Evolutionary conservation across 768 basidiomycete genomes (phyloP), one percentile per base, ranked within the genome.

Genomic region (Termitomyces sp.): DNA sequence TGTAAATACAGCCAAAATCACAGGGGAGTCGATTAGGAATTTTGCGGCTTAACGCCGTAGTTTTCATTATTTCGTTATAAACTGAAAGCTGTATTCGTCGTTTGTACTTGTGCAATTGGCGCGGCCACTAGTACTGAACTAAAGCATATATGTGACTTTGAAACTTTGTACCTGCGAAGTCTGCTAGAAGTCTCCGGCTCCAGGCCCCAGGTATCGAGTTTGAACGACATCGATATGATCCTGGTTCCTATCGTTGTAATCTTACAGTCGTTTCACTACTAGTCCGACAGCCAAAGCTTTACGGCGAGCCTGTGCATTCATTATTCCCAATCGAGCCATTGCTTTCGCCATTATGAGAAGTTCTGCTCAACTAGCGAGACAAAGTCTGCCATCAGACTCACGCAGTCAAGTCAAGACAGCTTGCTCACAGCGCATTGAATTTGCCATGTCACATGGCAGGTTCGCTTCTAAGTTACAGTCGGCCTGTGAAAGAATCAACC

Each of bases 31-130:
- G 12, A 20, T 20, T 18, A 7, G 9, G 24, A 20, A 20, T 9
- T 55, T 32, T 12, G 26, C 7, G 20, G 26, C 30, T 27, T 22
- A 34, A 20, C 13, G 26, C 26, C 36, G 18, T 50, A 13, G 48
- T 13, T 33, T 27, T 36, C 2, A 50, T 12, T 36, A 50, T 34
- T 34, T 24, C 27, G 20, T 36, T 45, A 26, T 26, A 5, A 39
- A 12, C 26, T 22, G 5, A 5, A 39, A 26, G 5, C 9, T 22
- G 20, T 13, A 42, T 44, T 52, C 34, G 34, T 34, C 51, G 13
- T 53, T 36, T 16, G 22, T 50, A 49, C 43, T 47, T 49, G 30
- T 50, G 55, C 55, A 50, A 53, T 34, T 51, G n/a, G n/a, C 44
- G 26, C 50, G 44, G 44, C 44, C 34, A 27, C 37, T n/a, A n/a